Evolutionary conservation across 108 stramenopile genomes (phyloP).

Genomic region (Skeletonema tropicum): DNA sequence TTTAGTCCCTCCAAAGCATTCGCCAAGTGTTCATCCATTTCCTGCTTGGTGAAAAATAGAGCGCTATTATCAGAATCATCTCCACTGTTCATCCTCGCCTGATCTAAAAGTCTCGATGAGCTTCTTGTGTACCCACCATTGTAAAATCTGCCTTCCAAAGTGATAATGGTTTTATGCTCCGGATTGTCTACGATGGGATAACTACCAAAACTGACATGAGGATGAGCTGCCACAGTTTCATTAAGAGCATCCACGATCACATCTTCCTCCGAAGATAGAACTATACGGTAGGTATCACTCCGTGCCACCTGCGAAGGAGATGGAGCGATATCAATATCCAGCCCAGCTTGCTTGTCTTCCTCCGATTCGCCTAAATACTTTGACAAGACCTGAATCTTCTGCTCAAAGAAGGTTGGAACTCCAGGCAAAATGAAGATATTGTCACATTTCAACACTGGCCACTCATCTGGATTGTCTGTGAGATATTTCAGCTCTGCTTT

Average conservation of each 20-base stretch:
- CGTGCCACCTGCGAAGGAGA: constrained; percentile 51
- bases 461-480: constrained; percentile 56
- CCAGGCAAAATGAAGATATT: constrained; percentile 97
- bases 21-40: constrained; percentile 71
- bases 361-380: constrained; percentile 45
- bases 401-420: constrained; percentile 87
- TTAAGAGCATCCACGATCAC: constrained; percentile 76
- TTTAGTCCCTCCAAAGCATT: constrained; percentile 77
- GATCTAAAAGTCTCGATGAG: constrained; percentile 34
- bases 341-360: constrained; percentile 4
- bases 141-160: constrained; percentile 69
- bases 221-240: constrained; percentile 66
- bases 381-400: constrained; percentile 83
- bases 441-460: constrained; percentile 86
- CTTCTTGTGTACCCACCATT: constrained; percentile 35
- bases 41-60: constrained; percentile 41
- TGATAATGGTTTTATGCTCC: constrained; percentile 82
- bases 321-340: constrained; percentile 12
- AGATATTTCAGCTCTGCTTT: constrained; percentile 71
- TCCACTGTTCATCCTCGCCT: constrained; percentile 21
- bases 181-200: constrained; percentile 85
- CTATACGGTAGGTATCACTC: constrained; percentile 64
- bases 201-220: constrained; percentile 77
- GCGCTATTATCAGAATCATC: neutral
- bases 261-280: constrained; percentile 70